These are phyloP conservation scores for Voacanga thouarsii DNA, from an alignment of 257 asterid genomes.

Conservation along the genomic window DNA sequence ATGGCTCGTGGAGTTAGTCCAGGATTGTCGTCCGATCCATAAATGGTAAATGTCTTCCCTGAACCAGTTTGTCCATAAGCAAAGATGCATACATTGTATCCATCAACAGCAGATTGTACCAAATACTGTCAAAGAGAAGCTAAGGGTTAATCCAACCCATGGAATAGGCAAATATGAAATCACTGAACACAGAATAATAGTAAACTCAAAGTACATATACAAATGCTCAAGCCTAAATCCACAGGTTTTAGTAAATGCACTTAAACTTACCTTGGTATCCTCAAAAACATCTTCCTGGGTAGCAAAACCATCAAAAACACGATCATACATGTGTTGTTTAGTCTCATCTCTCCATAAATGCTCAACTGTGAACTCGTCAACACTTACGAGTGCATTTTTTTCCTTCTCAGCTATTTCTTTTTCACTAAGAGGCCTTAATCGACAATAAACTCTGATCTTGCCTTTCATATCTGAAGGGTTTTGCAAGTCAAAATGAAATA, in stretches of 20 bases:
- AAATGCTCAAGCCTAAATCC: not conserved
- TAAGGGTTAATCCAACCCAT: constrained; percentile 1
- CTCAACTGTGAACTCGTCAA: constrained; percentile 87
- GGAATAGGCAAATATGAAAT: not conserved
- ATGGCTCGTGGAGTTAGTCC: constrained; percentile 97
- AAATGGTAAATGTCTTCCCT: constrained; percentile 93
- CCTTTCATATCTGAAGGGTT: constrained; percentile 83
- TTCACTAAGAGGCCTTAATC: constrained; percentile 83
- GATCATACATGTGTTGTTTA: constrained; percentile 91
- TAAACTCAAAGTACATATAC: not conserved
- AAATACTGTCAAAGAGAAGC: constrained; percentile 52
- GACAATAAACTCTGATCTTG: constrained; percentile 89
- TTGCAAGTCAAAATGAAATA: constrained; percentile 9
- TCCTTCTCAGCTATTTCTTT: constrained; percentile 70
- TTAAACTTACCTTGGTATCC: constrained; percentile 81
- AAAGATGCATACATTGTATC: constrained; percentile 90
- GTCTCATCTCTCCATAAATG: constrained; percentile 89
- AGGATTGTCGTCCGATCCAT: constrained; percentile 78
- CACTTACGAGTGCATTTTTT: constrained; percentile 48
- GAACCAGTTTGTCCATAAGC: constrained; percentile 99
- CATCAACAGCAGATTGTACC: constrained; percentile 97
- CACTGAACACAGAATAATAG: not conserved
- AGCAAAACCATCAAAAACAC: constrained; percentile 74
- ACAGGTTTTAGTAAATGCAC: not conserved
- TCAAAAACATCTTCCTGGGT: constrained; percentile 87